Evolutionary conservation across 2,329 filamentous ascomycete genomes (phyloP), one percentile per base, ranked within the genome.

Genomic region (Hirsutella thompsonii): DNA sequence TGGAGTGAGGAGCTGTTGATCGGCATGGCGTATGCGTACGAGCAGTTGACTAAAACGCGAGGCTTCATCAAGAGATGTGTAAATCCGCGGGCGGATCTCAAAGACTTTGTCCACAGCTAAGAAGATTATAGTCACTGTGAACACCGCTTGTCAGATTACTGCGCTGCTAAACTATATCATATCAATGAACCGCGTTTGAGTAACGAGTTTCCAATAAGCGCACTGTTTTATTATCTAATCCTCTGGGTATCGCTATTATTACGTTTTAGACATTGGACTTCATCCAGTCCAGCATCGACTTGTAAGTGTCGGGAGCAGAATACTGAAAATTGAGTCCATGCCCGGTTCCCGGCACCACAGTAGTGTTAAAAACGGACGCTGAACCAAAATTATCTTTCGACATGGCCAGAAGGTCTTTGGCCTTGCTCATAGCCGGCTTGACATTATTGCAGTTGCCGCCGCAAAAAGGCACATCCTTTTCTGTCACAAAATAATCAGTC

Each of bases 11-110:
- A 70, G 50, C 65, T 57, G 26, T 51, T 85, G 47, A 73, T 85
- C 43, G 74, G 72, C 0, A 69, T 78, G 52, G 80, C 79, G 6
- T 83, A 80, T 62, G 79, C 76, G 4, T 83, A 76, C 57, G 81
- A 86, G 61, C 75, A 81, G 60, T 61, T 66, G 46, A 80, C 59
- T 0, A 42, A 45, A 29, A 50, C 54, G 2, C 46, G 61, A 8
- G 42, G 49, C 11, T 44, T 43, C 13, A 46, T 59, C 8, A 50
- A 51, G 38, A 53, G 55, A 2, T 53, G 53, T 67, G 51, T 72
- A 71, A 26, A 70, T 51, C 0, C 69, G 68, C 11, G 69, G 61
- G 6, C 60, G 53, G 52, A 69, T 70, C 49, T 66, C 56, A 47
- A 70, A 70, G 5, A 51, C 45, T 32, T 14, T 32, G n/a, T 32